Percentiles rank a stretch among this genome's conserved stretches.
Conservation (phyloP, 192 early-diverging fungal genomes). For the Podila horticola region DNA sequence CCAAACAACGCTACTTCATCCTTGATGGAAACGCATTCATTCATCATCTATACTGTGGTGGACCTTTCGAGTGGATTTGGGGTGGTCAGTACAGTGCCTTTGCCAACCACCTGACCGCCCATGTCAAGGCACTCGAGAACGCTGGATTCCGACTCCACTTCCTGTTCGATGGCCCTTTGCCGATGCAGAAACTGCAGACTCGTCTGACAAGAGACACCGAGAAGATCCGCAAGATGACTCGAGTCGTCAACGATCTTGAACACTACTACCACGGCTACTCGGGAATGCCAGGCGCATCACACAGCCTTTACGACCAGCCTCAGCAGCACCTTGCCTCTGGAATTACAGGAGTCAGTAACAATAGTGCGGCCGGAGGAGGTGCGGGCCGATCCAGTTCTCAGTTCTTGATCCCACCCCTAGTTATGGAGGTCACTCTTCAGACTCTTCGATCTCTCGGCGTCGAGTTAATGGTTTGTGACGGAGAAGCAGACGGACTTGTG, state of each 20-base stretch:
- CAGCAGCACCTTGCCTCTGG: neutral
- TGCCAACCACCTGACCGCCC: constrained; percentile 36
- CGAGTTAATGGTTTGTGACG: constrained; percentile 48
- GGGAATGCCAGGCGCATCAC: neutral
- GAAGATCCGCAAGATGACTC: constrained; percentile 49
- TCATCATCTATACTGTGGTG: constrained; percentile 54
- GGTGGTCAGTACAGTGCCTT: constrained; percentile 59
- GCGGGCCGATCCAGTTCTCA: constrained; percentile 35
- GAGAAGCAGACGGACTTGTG: constrained; percentile 60
- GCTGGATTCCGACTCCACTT: constrained; percentile 50
- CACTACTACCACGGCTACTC: constrained; percentile 16
- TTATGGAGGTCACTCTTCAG: constrained; percentile 55
- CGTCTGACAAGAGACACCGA: constrained; percentile 53
- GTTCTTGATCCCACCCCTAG: constrained; percentile 60
- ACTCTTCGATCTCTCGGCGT: constrained; percentile 51
- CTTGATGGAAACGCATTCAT: constrained; percentile 65
- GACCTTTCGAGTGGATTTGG: constrained; percentile 58
- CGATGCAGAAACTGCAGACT: constrained; percentile 52
- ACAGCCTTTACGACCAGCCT: neutral
- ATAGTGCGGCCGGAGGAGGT: neutral
- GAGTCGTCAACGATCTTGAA: constrained; percentile 33
- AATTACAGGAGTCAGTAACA: neutral
- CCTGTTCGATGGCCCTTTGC: constrained; percentile 61
- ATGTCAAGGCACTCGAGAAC: constrained; percentile 28
- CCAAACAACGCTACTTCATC: constrained; percentile 43